Evolutionary conservation across 495 filamentous ascomycete genomes (phyloP).

Genomic region (Penicillium tannophilum): DNA sequence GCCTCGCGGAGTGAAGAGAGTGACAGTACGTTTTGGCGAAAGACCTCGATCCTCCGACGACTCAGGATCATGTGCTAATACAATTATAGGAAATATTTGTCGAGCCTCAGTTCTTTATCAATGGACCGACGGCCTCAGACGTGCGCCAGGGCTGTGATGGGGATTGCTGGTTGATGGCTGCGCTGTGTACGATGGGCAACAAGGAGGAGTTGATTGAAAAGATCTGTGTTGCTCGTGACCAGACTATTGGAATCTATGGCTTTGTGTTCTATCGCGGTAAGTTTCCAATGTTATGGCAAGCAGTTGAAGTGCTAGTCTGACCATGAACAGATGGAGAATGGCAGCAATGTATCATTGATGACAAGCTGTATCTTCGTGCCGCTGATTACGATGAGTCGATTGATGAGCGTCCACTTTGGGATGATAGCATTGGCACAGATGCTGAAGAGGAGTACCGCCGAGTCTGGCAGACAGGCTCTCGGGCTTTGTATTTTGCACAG

Average conservation of each 20-base stretch:
- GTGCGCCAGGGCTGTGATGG: slow-evolving; percentile 78
- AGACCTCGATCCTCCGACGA: background rate
- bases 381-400: slow-evolving; percentile 77
- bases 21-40: slow-evolving; percentile 44
- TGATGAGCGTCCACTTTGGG: slow-evolving; percentile 69
- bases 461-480: slow-evolving; percentile 73
- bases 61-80: slow-evolving; percentile 4
- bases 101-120: slow-evolving; percentile 79
- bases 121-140: slow-evolving; percentile 81
- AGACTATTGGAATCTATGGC: slow-evolving; percentile 86
- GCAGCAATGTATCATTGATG: slow-evolving; percentile 87
- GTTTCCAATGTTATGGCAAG: slow-evolving; percentile 6
- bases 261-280: slow-evolving; percentile 86
- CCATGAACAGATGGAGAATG: slow-evolving; percentile 74
- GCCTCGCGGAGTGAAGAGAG: slow-evolving; percentile 66
- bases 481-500: slow-evolving; percentile 83
- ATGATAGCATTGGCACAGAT: slow-evolving; percentile 67
- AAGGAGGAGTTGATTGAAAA: slow-evolving; percentile 76
- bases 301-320: background rate
- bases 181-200: slow-evolving; percentile 79
- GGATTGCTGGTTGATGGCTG: slow-evolving; percentile 92
- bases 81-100: slow-evolving; percentile 78
- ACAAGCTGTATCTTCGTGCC: slow-evolving; percentile 78
- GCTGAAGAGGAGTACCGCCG: slow-evolving; percentile 78
- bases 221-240: slow-evolving; percentile 80